Conservation (phyloP, 169 alveolate species). For the Neospora caninum region DNA sequence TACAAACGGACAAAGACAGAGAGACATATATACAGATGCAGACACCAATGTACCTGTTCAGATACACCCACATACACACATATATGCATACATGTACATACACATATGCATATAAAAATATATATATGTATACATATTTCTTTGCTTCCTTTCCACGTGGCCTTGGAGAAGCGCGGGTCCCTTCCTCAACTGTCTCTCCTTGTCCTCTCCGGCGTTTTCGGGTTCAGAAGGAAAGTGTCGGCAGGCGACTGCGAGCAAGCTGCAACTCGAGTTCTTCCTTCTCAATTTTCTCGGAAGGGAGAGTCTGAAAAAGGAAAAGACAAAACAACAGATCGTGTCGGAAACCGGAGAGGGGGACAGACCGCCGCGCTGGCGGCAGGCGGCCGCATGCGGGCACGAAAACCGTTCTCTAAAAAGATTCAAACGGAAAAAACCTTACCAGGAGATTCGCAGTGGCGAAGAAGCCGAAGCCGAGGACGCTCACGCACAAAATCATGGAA, state of each 20-base stretch:
- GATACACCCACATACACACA: neutral
- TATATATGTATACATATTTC: neutral
- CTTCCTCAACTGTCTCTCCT: too few relatives aligned
- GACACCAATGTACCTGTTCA: neutral
- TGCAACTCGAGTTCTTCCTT: slow-evolving; percentile 49
- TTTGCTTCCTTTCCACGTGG: neutral
- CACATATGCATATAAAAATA: neutral
- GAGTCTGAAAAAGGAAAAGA: neutral
- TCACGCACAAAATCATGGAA: slow-evolving; percentile 72
- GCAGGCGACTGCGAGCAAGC: slow-evolving; percentile 53
- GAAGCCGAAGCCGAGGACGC: slow-evolving; percentile 73
- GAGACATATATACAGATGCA: too few relatives aligned
- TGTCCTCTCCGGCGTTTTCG: too few relatives aligned
- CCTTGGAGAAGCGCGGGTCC: too few relatives aligned
- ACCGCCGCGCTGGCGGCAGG: too few relatives aligned
- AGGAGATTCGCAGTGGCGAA: slow-evolving; percentile 73
- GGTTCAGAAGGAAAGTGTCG: slow-evolving; percentile 43
- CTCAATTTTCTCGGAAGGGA: slow-evolving; percentile 44
- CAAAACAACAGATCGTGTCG: too few relatives aligned
- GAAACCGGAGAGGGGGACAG: too few relatives aligned
- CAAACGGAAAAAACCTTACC: slow-evolving; percentile 44
- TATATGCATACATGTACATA: neutral
- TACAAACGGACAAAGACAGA: too few relatives aligned
- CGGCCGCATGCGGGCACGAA: too few relatives aligned
- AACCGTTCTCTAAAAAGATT: too few relatives aligned